Evolutionary conservation across 2,329 filamentous ascomycete genomes (phyloP).

Genomic region (Colletotrichum tropicale): DNA sequence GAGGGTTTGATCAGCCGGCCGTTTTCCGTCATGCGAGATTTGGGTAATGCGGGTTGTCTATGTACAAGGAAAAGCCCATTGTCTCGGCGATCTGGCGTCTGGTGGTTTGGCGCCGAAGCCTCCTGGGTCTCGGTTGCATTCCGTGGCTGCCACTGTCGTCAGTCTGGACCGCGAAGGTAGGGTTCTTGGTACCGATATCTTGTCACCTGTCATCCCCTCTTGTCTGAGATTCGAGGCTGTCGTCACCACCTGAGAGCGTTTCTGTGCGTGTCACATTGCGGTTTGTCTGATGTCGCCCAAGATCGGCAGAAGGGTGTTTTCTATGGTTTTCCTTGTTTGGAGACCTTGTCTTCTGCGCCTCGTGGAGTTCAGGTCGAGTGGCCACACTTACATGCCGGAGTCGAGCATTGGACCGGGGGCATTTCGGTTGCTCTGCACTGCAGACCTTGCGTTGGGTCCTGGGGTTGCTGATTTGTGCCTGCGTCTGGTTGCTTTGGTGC

Average conservation of each 20-base stretch:
- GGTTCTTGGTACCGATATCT: not conserved
- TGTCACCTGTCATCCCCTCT: not conserved
- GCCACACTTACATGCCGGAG: not conserved
- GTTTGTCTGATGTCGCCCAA: not conserved
- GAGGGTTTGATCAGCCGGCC: not conserved
- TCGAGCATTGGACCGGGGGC: not conserved
- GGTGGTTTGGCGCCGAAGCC: not conserved
- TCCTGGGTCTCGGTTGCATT: not conserved
- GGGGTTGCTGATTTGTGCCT: not conserved
- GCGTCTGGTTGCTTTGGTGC: not conserved
- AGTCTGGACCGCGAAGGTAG: not conserved
- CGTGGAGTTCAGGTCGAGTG: not conserved
- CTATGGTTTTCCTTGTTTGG: not conserved
- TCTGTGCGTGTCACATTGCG: not conserved
- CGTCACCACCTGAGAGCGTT: not conserved
- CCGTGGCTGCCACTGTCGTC: slow-evolving; percentile 1
- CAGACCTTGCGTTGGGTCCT: too few relatives aligned
- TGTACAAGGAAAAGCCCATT: not conserved
- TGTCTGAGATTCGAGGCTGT: not conserved
- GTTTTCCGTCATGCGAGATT: not conserved
- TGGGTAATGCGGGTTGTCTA: not conserved
- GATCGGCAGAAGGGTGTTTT: not conserved
- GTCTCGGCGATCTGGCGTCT: not conserved
- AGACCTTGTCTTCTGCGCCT: not conserved
- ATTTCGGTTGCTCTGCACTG: not conserved